A percentile compares a stretch with the other conserved stretches of the same genome.
These are phyloP conservation scores for Penicillium coffeae DNA, from an alignment of 495 filamentous ascomycete species.

Conservation along the genomic window DNA sequence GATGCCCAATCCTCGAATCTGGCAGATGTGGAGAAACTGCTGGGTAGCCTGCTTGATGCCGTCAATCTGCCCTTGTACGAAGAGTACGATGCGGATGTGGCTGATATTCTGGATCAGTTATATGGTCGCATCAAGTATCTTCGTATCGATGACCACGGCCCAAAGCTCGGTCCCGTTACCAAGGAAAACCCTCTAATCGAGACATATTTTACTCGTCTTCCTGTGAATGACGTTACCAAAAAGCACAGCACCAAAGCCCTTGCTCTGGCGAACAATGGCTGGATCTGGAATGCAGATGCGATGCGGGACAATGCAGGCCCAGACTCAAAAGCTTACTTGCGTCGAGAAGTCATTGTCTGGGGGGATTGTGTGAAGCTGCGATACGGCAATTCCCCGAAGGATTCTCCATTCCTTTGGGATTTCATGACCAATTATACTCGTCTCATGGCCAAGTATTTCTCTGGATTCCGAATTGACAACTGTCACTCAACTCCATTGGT, in stretches of 20 bases:
- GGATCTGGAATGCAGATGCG: conserved; percentile 97
- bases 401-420: conserved; percentile 92
- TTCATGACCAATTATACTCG: conserved; percentile 91
- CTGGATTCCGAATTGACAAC: conserved; percentile 96
- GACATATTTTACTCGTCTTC: conserved; percentile 90
- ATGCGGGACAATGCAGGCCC: conserved; percentile 91
- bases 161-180: conserved; percentile 77
- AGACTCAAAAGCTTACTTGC: conserved; percentile 81
- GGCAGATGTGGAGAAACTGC: conserved; percentile 38
- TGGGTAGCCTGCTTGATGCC: conserved; percentile 68
- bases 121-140: conserved; percentile 93
- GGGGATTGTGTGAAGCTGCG: conserved; percentile 97
- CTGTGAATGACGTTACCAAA: conserved; percentile 70
- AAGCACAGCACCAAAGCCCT: conserved; percentile 73
- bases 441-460: conserved; percentile 92
- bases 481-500: conserved; percentile 94
- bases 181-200: conserved; percentile 81
- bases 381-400: conserved; percentile 75
- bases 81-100: conserved; percentile 83
- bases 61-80: conserved; percentile 83
- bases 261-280: conserved; percentile 92
- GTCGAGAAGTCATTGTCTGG: conserved; percentile 96
- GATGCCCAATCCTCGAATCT: conserved; percentile 42
- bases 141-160: conserved; percentile 85
- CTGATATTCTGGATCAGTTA: conserved; percentile 80